Percentiles rank a stretch among this genome's conserved stretches.
Conservation (phyloP, 2,329 filamentous ascomycete species). For the Cytospora leucostoma region DNA sequence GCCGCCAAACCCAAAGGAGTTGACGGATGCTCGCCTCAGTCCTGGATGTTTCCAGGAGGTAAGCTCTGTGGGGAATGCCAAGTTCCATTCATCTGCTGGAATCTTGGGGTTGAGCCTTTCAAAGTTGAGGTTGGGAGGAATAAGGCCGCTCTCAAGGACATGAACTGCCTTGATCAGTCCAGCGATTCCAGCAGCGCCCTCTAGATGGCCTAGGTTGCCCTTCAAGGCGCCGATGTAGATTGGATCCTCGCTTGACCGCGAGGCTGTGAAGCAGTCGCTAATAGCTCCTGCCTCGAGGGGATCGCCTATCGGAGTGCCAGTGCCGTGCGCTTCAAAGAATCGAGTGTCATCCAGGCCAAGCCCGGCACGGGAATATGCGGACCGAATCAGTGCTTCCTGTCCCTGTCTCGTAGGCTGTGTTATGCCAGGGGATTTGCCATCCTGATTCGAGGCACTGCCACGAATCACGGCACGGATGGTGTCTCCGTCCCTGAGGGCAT, state of each 20-base stretch:
- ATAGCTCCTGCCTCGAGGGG: conserved; percentile 55
- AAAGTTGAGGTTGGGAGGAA: conserved; percentile 53
- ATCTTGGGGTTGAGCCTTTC: conserved; percentile 45
- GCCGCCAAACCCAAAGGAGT: conserved; percentile 10
- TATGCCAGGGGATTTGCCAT: conserved; percentile 35
- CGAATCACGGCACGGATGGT: conserved; percentile 43
- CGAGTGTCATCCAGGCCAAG: conserved; percentile 46
- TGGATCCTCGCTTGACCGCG: conserved; percentile 32
- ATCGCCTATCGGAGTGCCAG: conserved; percentile 22
- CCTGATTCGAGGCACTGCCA: conserved; percentile 35
- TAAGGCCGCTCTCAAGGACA: conserved; percentile 50
- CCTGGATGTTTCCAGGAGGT: background rate
- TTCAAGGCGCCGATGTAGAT: conserved; percentile 56
- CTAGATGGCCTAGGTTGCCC: conserved; percentile 58
- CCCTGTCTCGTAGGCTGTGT: conserved; percentile 45
- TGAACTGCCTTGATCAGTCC: conserved; percentile 51
- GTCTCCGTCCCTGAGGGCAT: conserved; percentile 46
- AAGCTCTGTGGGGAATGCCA: too few relatives aligned
- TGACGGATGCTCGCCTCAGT: conserved; percentile 9
- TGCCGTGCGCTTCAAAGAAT: conserved; percentile 16
- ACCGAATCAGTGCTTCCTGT: conserved; percentile 51
- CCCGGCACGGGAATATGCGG: conserved; percentile 47
- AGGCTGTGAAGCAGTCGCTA: conserved; percentile 33
- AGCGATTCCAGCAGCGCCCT: conserved; percentile 56
- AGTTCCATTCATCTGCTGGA: too few relatives aligned